Percentiles rank a stretch among this genome's conserved stretches.
These are phyloP conservation scores for Rusavskia elegans DNA, from an alignment of 495 filamentous ascomycete species.

Conservation along the genomic window DNA sequence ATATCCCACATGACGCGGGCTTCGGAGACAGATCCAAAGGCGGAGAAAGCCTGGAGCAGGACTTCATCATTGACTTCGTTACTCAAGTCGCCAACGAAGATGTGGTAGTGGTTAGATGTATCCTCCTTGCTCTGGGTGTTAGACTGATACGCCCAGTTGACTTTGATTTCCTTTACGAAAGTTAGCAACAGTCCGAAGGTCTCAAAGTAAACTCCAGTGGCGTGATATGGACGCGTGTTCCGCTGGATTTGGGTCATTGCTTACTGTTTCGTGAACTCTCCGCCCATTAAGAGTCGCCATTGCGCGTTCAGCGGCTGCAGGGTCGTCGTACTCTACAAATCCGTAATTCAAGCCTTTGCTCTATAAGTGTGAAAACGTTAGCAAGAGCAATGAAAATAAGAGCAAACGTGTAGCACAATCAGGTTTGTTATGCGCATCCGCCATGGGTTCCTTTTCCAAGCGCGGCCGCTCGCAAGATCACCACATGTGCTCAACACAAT, in stretches of 20 bases:
- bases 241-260: constrained; percentile 10
- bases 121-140: constrained; percentile 93
- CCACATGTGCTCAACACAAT: not conserved
- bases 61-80: constrained; percentile 99
- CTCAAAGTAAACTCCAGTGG: no score
- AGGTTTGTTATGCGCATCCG: no score
- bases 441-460: no score
- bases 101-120: constrained; percentile 96
- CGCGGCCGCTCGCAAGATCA: no score
- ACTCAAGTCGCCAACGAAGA: constrained; percentile 95
- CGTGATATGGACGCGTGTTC: not conserved
- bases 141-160: constrained; percentile 99
- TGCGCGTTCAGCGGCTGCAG: constrained; percentile 84
- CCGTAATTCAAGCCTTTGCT: constrained; percentile 98
- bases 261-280: constrained; percentile 84
- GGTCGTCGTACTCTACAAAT: constrained; percentile 98
- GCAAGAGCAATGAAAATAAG: not conserved
- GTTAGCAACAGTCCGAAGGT: not conserved
- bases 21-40: constrained; percentile 94
- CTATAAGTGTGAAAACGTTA: constrained; percentile 21
- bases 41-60: constrained; percentile 85
- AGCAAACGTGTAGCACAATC: no score
- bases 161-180: constrained; percentile 72
- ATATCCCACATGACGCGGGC: constrained; percentile 99
- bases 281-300: constrained; percentile 95